Conservation (phyloP, 2,329 filamentous ascomycete genomes). For the Pezicula radicicola region DNA sequence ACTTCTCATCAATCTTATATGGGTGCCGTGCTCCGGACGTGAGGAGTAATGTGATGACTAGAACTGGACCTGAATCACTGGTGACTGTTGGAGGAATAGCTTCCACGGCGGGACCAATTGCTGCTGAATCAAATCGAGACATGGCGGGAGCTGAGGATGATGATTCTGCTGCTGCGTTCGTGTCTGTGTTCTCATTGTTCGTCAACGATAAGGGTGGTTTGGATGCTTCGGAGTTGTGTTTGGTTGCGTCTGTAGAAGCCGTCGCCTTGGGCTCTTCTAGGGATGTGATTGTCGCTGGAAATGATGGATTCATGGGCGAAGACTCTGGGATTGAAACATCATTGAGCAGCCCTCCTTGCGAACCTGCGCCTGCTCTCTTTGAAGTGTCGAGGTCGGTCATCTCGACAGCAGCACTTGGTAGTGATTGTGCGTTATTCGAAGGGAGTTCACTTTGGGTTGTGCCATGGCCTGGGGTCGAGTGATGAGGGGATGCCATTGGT, state of each 20-base stretch:
- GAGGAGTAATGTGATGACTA: conserved; percentile 79
- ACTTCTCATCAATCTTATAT: conserved; percentile 85
- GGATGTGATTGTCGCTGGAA: conserved; percentile 5
- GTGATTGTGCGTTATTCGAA: background rate
- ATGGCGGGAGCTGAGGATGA: conserved; percentile 7
- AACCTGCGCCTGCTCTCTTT: conserved; percentile 14
- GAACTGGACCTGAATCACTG: conserved; percentile 39
- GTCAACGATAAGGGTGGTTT: conserved; percentile 6
- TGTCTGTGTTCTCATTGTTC: conserved; percentile 3
- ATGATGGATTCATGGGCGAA: conserved; percentile 14
- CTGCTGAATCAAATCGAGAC: conserved; percentile 17
- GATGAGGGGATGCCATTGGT: background rate
- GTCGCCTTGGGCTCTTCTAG: conserved; percentile 5
- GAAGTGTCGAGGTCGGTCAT: conserved; percentile 21
- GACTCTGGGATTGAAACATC: conserved; percentile 20
- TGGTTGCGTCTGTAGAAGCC: background rate
- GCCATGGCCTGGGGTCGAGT: background rate
- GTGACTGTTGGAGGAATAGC: conserved; percentile 7
- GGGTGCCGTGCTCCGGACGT: conserved; percentile 81
- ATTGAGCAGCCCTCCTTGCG: conserved; percentile 20
- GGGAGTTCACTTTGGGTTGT: background rate
- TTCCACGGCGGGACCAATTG: conserved; percentile 13
- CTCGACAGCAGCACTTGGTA: conserved; percentile 11
- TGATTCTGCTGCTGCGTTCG: conserved; percentile 5
- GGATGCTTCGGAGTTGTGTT: background rate